Percentiles rank a stretch among this genome's conserved stretches.
These are phyloP conservation scores for Fragaria vesca DNA, from an alignment of 306 rosid species.

Conservation along the genomic window DNA sequence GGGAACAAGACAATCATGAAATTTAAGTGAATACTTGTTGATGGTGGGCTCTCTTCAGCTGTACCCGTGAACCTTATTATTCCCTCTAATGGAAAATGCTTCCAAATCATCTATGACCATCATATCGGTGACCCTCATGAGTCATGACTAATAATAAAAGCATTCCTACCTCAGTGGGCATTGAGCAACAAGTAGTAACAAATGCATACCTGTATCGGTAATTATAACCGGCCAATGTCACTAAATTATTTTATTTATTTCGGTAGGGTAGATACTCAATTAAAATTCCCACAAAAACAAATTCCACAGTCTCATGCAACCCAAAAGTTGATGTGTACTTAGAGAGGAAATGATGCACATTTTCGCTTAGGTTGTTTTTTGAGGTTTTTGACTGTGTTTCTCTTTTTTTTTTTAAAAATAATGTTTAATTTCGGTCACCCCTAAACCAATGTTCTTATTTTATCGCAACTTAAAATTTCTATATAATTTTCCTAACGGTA, in stretches of 20 bases:
- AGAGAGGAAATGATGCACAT: too few species aligned
- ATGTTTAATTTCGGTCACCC: too few species aligned
- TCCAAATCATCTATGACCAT: not conserved
- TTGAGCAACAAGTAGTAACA: not conserved
- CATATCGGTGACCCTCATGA: constrained; percentile 5
- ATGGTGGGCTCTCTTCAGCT: constrained; percentile 6
- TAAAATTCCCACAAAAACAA: too few species aligned
- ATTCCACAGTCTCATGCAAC: not conserved
- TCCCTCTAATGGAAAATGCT: not conserved
- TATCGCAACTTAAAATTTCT: not conserved
- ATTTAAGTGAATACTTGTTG: not conserved
- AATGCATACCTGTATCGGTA: too few species aligned
- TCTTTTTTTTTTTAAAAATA: too few species aligned
- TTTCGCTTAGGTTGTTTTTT: too few species aligned
- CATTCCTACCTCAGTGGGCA: not conserved
- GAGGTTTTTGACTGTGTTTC: too few species aligned
- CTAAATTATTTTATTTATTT: not conserved
- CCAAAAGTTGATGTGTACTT: too few species aligned
- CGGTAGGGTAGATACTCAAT: not conserved
- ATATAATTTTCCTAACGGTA: not conserved
- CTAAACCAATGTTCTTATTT: not conserved
- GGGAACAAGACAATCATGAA: not conserved
- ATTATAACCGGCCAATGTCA: not conserved
- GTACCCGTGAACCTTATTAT: constrained; percentile 14
- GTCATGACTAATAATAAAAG: constrained; percentile 8